Evolutionary conservation across 257 asterid species (phyloP).

Genomic region (Sherardia arvensis): DNA sequence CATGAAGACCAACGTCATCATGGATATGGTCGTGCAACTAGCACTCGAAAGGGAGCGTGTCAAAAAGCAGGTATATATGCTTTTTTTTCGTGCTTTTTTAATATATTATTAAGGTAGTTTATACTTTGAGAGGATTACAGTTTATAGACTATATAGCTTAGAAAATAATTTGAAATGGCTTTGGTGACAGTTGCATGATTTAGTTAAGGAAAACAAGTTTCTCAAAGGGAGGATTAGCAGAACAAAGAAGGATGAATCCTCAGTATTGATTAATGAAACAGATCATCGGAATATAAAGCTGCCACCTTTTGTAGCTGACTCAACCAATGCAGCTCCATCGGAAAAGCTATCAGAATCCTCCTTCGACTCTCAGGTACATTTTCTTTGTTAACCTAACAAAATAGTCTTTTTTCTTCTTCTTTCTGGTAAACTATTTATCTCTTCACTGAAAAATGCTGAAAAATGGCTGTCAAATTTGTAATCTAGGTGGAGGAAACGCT

Average conservation of each 20-base stretch:
- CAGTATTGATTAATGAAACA: constrained; percentile 12
- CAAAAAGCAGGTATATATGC: constrained; percentile 43
- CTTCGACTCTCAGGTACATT: constrained; percentile 36
- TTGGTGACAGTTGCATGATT: constrained; percentile 43
- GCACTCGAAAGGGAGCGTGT: constrained; percentile 73
- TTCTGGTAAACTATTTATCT: background rate
- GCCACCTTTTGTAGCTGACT: constrained; percentile 18
- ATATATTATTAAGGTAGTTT: background rate
- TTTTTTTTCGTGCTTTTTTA: background rate
- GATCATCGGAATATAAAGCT: constrained; percentile 16
- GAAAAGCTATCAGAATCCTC: constrained; percentile 28
- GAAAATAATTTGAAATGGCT: constrained; percentile 8
- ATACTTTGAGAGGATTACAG: background rate
- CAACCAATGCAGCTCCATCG: constrained; percentile 19
- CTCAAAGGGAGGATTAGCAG: constrained; percentile 37
- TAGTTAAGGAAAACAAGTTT: constrained; percentile 55
- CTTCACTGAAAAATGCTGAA: background rate
- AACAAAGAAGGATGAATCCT: constrained; percentile 20
- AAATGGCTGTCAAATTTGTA: background rate
- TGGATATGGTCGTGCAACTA: constrained; percentile 65
- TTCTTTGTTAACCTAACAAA: background rate
- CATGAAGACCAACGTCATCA: constrained; percentile 43
- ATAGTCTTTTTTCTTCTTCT: background rate
- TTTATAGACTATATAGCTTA: background rate
- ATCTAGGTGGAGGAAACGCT: constrained; percentile 38